Percentiles rank a stretch among this genome's conserved stretches.
These are phyloP conservation scores for Protea cynaroides DNA, from an alignment of 164 flowering plant species.

Conservation along the genomic window DNA sequence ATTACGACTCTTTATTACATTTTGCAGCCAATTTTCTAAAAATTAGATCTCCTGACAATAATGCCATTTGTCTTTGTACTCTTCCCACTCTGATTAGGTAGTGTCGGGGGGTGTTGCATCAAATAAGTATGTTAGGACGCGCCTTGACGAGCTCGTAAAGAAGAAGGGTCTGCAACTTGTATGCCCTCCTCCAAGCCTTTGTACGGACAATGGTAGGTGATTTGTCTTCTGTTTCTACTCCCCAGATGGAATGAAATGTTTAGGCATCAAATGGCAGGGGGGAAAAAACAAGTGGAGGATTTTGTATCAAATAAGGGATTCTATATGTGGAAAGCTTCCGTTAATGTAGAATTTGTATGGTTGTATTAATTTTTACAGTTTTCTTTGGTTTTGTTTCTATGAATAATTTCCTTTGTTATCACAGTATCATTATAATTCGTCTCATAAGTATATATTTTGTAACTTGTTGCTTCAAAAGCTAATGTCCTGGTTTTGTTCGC, in stretches of 20 bases:
- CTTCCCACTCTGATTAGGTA: constrained; percentile 41
- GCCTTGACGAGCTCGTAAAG: constrained; percentile 55
- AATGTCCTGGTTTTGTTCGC: constrained; percentile 7
- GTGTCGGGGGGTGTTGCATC: constrained; percentile 98
- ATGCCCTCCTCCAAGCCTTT: constrained; percentile 95
- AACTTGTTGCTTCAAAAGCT: not conserved
- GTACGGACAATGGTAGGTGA: constrained; percentile 88
- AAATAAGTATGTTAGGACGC: constrained; percentile 76
- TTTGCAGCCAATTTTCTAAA: not conserved
- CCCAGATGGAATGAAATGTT: constrained; percentile 1
- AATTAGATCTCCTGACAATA: not conserved
- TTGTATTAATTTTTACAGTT: not conserved
- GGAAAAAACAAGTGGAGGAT: not conserved
- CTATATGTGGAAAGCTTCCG: not conserved
- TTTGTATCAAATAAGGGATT: not conserved
- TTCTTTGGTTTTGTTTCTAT: not conserved
- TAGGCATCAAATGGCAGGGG: not conserved
- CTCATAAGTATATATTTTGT: not conserved
- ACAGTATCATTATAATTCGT: too few relatives aligned
- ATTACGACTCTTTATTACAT: constrained; percentile 1
- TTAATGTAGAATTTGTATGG: not conserved
- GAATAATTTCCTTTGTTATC: too few relatives aligned
- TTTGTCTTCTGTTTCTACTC: not conserved
- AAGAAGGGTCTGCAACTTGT: constrained; percentile 59
- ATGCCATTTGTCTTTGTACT: not conserved